Evolutionary conservation across 495 filamentous ascomycete genomes (phyloP).

Genomic region (Daldinia decipiens): DNA sequence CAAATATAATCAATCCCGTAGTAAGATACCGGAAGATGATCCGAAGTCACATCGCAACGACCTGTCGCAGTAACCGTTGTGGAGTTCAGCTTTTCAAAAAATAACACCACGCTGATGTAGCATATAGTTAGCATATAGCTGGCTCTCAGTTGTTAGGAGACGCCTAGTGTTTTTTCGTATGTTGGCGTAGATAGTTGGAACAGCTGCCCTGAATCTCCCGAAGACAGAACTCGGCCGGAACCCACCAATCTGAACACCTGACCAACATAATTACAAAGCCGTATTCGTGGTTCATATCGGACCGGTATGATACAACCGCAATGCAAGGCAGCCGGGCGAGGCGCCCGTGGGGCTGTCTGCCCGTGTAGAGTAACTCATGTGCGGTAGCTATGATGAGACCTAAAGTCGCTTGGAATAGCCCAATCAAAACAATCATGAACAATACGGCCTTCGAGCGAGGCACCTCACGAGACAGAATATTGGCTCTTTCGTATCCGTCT

Average conservation of each 20-base stretch:
- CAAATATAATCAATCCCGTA: slow-evolving; percentile 39
- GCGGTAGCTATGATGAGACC: slow-evolving; percentile 33
- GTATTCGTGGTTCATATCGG: slow-evolving; percentile 35
- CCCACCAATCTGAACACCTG: slow-evolving; percentile 11
- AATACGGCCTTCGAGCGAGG: slow-evolving; percentile 12
- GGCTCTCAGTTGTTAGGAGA: slow-evolving; percentile 11
- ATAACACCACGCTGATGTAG: slow-evolving; percentile 28
- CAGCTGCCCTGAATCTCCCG: slow-evolving; percentile 24
- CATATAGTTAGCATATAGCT: neutral
- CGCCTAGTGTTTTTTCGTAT: slow-evolving; percentile 15
- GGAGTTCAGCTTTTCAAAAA: slow-evolving; percentile 29
- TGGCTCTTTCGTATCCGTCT: slow-evolving; percentile 14
- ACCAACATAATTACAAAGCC: slow-evolving; percentile 37
- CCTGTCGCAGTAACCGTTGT: slow-evolving; percentile 28
- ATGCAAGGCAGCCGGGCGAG: slow-evolving; percentile 27
- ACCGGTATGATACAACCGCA: slow-evolving; percentile 38
- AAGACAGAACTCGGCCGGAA: slow-evolving; percentile 31
- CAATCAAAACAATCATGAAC: slow-evolving; percentile 24
- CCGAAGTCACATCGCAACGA: slow-evolving; percentile 44
- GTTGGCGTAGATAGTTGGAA: slow-evolving; percentile 17
- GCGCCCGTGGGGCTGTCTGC: slow-evolving; percentile 23
- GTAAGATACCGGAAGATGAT: slow-evolving; percentile 38
- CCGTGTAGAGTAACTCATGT: slow-evolving; percentile 18
- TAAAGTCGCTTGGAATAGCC: slow-evolving; percentile 9
- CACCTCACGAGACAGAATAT: slow-evolving; percentile 16